A percentile compares a stretch with the other conserved stretches of the same genome.
phyloP scores from a whole-genome alignment of 768 basidiomycete genomes.

The Clavaria fumosa region DNA sequence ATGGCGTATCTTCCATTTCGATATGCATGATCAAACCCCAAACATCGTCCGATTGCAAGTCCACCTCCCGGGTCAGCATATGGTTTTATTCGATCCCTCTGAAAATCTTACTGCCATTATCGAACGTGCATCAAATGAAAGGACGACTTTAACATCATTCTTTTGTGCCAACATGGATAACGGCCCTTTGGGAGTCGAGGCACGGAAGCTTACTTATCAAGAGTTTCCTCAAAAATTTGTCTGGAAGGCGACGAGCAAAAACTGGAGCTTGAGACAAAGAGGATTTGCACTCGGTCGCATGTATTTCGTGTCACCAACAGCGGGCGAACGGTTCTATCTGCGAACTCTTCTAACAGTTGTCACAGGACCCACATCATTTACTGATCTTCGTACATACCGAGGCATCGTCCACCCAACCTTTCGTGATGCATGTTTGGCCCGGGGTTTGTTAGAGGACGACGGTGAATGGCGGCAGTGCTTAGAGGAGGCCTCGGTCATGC shows the following conservation, averaged over 20 bases:
- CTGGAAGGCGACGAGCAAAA: conserved; percentile 9
- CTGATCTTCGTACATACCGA: conserved; percentile 12
- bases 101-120: conserved; percentile 12
- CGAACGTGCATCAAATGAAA: conserved; percentile 5
- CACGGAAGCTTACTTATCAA: conserved; percentile 16
- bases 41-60: conserved; percentile 20
- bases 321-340: conserved; percentile 27
- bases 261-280: conserved; percentile 7
- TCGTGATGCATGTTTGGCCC: conserved; percentile 21
- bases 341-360: conserved; percentile 24
- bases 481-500: conserved; percentile 23
- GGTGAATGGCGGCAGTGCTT: conserved; percentile 19
- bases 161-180: conserved; percentile 17
- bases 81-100: conserved; percentile 16
- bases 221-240: conserved; percentile 20
- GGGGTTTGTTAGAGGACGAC: conserved; percentile 20
- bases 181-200: too few species aligned
- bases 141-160: conserved; percentile 17
- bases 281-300: too few species aligned
- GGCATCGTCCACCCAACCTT: conserved; percentile 16
- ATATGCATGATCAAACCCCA: conserved; percentile 19
- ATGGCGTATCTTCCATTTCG: conserved; percentile 19
- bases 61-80: conserved; percentile 15
- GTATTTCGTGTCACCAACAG: conserved; percentile 20
- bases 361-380: conserved; percentile 19